Conservation (phyloP, 352 stramenopile species). For the Globisporangium iwayamae region DNA sequence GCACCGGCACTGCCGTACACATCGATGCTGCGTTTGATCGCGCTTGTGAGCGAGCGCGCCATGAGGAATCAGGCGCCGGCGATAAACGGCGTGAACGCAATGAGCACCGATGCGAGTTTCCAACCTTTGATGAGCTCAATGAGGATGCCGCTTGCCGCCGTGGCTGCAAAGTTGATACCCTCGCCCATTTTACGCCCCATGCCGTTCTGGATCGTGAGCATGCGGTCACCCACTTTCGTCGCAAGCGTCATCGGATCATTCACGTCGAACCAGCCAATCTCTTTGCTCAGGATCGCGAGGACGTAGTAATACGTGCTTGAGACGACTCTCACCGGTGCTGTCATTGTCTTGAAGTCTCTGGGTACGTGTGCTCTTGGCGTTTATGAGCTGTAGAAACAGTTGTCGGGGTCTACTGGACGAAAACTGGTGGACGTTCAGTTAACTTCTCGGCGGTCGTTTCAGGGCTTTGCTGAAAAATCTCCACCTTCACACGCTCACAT, state of each 20-base stretch:
- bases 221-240: constrained; percentile 30
- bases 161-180: constrained; percentile 32
- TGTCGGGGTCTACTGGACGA: background rate
- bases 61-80: background rate
- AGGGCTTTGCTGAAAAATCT: background rate
- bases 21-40: constrained; percentile 3
- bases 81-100: background rate
- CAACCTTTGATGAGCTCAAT: background rate
- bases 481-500: too few relatives aligned
- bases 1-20: background rate
- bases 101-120: constrained; percentile 2
- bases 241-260: constrained; percentile 52
- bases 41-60: background rate
- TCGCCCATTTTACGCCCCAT: constrained; percentile 45
- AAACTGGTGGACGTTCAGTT: background rate
- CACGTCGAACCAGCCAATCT: constrained; percentile 71
- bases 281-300: constrained; percentile 49
- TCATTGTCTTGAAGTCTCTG: too few relatives aligned
- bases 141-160: background rate
- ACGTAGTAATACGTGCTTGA: constrained; percentile 18
- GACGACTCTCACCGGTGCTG: too few relatives aligned
- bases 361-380: background rate
- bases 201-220: constrained; percentile 38
- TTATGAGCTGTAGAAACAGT: background rate
- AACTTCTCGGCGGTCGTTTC: background rate